These are phyloP conservation scores for Chlamydomonas incerta DNA, from an alignment of 139 green algal species.

Conservation along the genomic window DNA sequence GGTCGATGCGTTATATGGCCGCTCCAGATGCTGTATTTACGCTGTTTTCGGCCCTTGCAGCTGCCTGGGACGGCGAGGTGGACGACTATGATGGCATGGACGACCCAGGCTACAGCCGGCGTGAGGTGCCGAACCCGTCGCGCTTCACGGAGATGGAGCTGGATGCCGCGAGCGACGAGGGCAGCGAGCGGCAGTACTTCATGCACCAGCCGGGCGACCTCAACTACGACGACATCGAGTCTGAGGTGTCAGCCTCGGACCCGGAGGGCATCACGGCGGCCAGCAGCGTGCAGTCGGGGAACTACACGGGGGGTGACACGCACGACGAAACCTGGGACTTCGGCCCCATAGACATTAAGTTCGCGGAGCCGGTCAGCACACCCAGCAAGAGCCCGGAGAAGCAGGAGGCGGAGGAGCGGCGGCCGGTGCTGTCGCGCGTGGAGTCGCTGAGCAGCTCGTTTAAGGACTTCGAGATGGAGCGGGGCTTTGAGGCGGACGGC, in stretches of 20 bases:
- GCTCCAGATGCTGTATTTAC: background rate
- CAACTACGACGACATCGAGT: slow-evolving; percentile 45
- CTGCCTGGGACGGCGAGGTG: slow-evolving; percentile 54
- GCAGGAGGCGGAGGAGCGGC: slow-evolving; percentile 34
- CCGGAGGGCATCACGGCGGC: slow-evolving; percentile 16
- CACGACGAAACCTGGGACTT: slow-evolving; percentile 62
- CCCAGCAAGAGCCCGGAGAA: slow-evolving; percentile 54
- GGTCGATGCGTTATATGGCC: background rate
- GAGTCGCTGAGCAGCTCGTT: slow-evolving; percentile 70
- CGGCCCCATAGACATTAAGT: slow-evolving; percentile 61
- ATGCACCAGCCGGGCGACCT: slow-evolving; percentile 38
- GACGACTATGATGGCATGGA: slow-evolving; percentile 85
- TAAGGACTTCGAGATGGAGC: slow-evolving; percentile 66
- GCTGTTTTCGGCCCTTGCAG: background rate
- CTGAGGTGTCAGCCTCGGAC: slow-evolving; percentile 11
- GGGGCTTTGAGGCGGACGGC: slow-evolving; percentile 15
- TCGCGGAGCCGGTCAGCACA: slow-evolving; percentile 66
- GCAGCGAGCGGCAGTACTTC: slow-evolving; percentile 50
- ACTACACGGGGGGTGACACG: slow-evolving; percentile 8
- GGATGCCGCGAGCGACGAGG: slow-evolving; percentile 51
- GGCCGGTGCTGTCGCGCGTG: slow-evolving; percentile 61
- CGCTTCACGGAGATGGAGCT: slow-evolving; percentile 70
- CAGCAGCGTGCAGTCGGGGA: slow-evolving; percentile 36
- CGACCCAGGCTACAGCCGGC: slow-evolving; percentile 73
- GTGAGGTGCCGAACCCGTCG: slow-evolving; percentile 61